Evolutionary conservation across 2,329 filamentous ascomycete genomes (phyloP).

Genomic region (Fusarium hostae): DNA sequence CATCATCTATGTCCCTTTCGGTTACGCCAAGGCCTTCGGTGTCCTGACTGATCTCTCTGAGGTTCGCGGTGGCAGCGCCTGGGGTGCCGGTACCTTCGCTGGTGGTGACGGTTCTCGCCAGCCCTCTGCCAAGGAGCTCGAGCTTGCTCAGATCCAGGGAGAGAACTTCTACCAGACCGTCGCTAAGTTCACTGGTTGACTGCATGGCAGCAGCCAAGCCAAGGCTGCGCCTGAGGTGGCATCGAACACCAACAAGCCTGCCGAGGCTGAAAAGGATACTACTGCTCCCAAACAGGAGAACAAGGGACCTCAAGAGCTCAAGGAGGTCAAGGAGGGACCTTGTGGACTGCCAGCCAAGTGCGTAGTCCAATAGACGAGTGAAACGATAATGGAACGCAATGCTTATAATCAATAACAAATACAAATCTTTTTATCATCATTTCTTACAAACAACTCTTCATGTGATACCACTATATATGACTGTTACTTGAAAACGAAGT

Average conservation of each 20-base stretch:
- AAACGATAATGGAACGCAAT: slow-evolving; percentile 30
- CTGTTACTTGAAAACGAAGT: neutral
- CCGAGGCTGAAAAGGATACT: slow-evolving; percentile 24
- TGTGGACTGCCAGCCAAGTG: slow-evolving; percentile 84
- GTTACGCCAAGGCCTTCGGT: slow-evolving; percentile 83
- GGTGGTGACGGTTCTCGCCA: slow-evolving; percentile 83
- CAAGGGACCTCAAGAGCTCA: slow-evolving; percentile 47
- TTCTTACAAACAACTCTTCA: neutral
- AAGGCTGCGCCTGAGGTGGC: slow-evolving; percentile 44
- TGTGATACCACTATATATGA: neutral
- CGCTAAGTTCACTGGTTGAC: slow-evolving; percentile 79
- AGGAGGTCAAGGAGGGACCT: slow-evolving; percentile 70
- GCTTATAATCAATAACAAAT: slow-evolving; percentile 27
- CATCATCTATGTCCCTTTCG: slow-evolving; percentile 94
- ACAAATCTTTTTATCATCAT: slow-evolving; percentile 16
- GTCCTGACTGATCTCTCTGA: slow-evolving; percentile 78
- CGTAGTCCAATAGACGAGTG: slow-evolving; percentile 65
- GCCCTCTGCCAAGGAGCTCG: slow-evolving; percentile 78
- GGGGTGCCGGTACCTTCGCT: slow-evolving; percentile 94
- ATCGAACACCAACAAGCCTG: slow-evolving; percentile 39
- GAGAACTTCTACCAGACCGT: slow-evolving; percentile 84
- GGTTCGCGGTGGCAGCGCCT: slow-evolving; percentile 86
- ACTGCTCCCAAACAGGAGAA: slow-evolving; percentile 34
- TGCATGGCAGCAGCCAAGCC: slow-evolving; percentile 69
- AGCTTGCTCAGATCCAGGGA: slow-evolving; percentile 85